A percentile compares a stretch with the other conserved stretches of the same genome.
Evolutionary conservation across 106 monocot genomes (phyloP).

Genomic region (Platanthera zijinensis): DNA sequence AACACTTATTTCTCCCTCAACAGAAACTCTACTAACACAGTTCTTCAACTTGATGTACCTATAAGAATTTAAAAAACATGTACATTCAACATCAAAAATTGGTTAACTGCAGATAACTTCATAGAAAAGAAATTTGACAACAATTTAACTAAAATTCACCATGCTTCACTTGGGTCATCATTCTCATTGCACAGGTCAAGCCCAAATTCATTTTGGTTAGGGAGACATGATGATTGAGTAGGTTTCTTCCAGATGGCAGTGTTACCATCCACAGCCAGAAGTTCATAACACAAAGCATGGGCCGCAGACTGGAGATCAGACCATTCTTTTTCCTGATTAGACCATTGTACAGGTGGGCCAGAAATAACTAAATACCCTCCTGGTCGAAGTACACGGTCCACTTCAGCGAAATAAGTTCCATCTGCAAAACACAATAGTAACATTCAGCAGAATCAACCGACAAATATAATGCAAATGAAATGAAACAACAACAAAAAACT

Average conservation of each 20-base stretch:
- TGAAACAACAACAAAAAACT: constrained; percentile 14
- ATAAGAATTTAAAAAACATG: constrained; percentile 12
- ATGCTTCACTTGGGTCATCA: constrained; percentile 80
- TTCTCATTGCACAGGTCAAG: constrained; percentile 41
- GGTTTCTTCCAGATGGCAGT: constrained; percentile 93
- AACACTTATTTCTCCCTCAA: constrained; percentile 31
- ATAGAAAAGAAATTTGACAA: not conserved
- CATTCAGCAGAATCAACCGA: not conserved
- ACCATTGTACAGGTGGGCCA: constrained; percentile 93
- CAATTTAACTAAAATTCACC: constrained; percentile 26
- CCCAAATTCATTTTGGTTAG: constrained; percentile 57
- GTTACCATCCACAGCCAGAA: constrained; percentile 84
- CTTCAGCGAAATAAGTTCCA: constrained; percentile 88
- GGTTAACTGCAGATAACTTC: not conserved
- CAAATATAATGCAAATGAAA: not conserved
- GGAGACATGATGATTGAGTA: constrained; percentile 29
- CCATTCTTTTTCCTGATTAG: constrained; percentile 95
- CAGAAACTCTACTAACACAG: constrained; percentile 42
- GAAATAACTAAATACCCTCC: constrained; percentile 92
- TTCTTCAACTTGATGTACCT: constrained; percentile 80
- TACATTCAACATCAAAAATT: not conserved
- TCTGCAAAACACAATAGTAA: constrained; percentile 37
- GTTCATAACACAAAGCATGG: constrained; percentile 71
- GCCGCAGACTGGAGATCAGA: constrained; percentile 61
- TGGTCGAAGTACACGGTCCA: constrained; percentile 79